Evolutionary conservation across 257 asterid species (phyloP).

Genomic region (Sherardia arvensis): DNA sequence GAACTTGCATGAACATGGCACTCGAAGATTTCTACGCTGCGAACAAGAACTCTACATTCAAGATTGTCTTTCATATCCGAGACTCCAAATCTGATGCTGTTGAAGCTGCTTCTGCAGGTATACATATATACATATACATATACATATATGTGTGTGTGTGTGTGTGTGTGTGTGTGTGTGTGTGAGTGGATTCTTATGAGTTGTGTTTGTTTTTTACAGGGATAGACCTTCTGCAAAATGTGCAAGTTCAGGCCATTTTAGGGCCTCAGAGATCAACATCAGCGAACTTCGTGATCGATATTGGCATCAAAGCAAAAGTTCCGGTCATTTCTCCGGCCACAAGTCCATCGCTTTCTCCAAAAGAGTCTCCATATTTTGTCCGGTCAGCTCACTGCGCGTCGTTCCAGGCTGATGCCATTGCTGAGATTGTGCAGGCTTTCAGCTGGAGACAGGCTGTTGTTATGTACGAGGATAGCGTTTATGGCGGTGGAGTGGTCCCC

Average conservation of each 20-base stretch:
- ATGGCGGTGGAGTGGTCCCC: slow-evolving; percentile 35
- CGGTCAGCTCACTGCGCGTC: slow-evolving; percentile 35
- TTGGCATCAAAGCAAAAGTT: slow-evolving; percentile 32
- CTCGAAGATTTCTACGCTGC: slow-evolving; percentile 28
- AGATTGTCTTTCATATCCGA: slow-evolving; percentile 29
- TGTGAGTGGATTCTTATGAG: not conserved
- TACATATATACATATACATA: no score
- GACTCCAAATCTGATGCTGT: slow-evolving; percentile 23
- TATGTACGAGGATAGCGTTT: slow-evolving; percentile 26
- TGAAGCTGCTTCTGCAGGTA: slow-evolving; percentile 34
- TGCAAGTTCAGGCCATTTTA: slow-evolving; percentile 32
- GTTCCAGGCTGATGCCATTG: slow-evolving; percentile 39
- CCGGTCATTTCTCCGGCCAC: slow-evolving; percentile 44
- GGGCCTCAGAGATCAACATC: slow-evolving; percentile 38
- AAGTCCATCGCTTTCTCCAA: slow-evolving; percentile 36
- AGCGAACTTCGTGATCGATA: slow-evolving; percentile 37
- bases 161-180: no score
- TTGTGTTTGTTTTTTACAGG: slow-evolving; percentile 20
- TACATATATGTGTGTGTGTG: no score
- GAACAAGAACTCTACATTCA: slow-evolving; percentile 11
- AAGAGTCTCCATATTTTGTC: slow-evolving; percentile 32
- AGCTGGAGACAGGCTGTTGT: slow-evolving; percentile 38
- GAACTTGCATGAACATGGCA: slow-evolving; percentile 30
- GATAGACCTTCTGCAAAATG: slow-evolving; percentile 37
- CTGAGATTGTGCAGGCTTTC: slow-evolving; percentile 28